Percentiles rank a stretch among this genome's conserved stretches.
Evolutionary conservation across 257 asterid species (phyloP).

Genomic region (Lithospermum erythrorhizon): DNA sequence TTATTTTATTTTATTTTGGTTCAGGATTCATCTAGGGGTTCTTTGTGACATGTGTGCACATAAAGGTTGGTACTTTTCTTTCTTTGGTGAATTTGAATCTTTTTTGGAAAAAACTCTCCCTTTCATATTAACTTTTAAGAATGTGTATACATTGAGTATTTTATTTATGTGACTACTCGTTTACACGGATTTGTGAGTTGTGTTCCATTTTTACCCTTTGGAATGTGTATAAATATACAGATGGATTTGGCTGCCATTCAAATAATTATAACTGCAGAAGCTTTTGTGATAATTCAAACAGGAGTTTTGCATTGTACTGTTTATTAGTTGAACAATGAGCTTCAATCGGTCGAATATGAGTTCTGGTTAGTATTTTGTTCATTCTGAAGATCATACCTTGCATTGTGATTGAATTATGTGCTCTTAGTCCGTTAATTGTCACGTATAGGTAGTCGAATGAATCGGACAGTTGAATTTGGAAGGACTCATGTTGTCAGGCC

Average conservation of each 20-base stretch:
- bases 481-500: slow-evolving; percentile 84
- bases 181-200: slow-evolving; percentile 12
- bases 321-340: slow-evolving; percentile 35
- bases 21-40: slow-evolving; percentile 16
- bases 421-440: neutral
- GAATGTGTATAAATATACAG: slow-evolving; percentile 25
- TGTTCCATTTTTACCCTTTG: slow-evolving; percentile 28
- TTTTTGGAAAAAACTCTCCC: slow-evolving; percentile 25
- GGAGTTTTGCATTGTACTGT: slow-evolving; percentile 9
- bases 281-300: slow-evolving; percentile 13
- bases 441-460: slow-evolving; percentile 37
- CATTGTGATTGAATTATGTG: neutral
- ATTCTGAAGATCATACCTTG: neutral
- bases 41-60: slow-evolving; percentile 21
- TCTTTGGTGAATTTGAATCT: slow-evolving; percentile 12
- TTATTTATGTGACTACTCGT: slow-evolving; percentile 19
- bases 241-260: slow-evolving; percentile 10
- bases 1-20: neutral
- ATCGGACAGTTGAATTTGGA: slow-evolving; percentile 49
- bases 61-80: slow-evolving; percentile 28
- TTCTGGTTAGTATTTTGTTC: slow-evolving; percentile 21
- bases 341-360: slow-evolving; percentile 30
- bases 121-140: slow-evolving; percentile 20
- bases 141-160: slow-evolving; percentile 15
- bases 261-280: slow-evolving; percentile 30